A percentile compares a stretch with the other conserved stretches of the same genome.
These are phyloP conservation scores for Penicillium paradoxum DNA, from an alignment of 495 filamentous ascomycete genomes.

Conservation along the genomic window DNA sequence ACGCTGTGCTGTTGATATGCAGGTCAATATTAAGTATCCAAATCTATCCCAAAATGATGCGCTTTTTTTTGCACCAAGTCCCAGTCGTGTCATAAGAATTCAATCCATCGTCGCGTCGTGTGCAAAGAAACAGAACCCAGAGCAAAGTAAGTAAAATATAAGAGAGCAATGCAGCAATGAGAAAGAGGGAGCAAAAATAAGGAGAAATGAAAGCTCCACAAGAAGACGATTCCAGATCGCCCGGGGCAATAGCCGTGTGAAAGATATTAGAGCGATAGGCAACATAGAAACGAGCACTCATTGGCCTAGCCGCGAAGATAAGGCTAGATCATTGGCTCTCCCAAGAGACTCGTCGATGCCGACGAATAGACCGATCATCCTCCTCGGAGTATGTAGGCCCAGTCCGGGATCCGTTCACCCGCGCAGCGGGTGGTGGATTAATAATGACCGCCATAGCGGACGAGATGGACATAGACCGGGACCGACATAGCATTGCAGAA, in stretches of 20 bases:
- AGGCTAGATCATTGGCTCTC: constrained; percentile 23
- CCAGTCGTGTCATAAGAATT: not conserved
- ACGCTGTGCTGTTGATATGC: not conserved
- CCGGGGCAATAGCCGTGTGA: not conserved
- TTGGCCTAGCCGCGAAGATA: not conserved
- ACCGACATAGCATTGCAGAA: constrained; percentile 26
- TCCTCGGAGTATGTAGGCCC: constrained; percentile 22
- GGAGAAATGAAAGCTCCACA: not conserved
- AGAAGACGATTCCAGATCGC: constrained; percentile 17
- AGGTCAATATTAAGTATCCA: constrained; percentile 7
- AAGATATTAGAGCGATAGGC: not conserved
- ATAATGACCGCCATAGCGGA: constrained; percentile 25
- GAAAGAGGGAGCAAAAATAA: not conserved
- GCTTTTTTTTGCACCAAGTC: not conserved
- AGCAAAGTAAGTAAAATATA: not conserved
- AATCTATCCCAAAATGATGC: not conserved
- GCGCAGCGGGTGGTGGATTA: constrained; percentile 24
- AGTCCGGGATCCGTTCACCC: constrained; percentile 23
- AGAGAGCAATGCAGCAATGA: not conserved
- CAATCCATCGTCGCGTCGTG: constrained; percentile 20
- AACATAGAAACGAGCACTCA: not conserved
- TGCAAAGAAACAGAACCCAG: constrained; percentile 1
- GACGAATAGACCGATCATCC: constrained; percentile 24
- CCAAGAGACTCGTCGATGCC: constrained; percentile 30
- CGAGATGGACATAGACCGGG: constrained; percentile 34